Conservation (phyloP, 2,329 filamentous ascomycete genomes). For the Xylariaceae sp. region DNA sequence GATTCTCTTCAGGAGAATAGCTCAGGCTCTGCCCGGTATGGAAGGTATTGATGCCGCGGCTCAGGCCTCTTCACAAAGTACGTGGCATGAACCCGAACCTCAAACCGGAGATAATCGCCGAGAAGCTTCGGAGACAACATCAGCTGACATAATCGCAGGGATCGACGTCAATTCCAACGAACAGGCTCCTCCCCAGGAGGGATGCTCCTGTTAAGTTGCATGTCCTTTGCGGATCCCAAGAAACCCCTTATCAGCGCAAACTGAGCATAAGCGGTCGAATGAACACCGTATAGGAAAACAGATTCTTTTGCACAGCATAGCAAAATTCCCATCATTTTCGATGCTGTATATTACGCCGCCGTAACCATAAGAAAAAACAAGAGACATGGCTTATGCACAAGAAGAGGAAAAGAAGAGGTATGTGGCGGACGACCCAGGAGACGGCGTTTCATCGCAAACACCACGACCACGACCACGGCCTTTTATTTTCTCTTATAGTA, state of each 20-base stretch:
- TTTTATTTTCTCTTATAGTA: constrained; percentile 24
- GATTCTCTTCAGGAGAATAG: constrained; percentile 94
- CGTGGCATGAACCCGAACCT: constrained; percentile 33
- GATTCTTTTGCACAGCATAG: constrained; percentile 28
- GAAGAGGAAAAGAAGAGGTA: constrained; percentile 15
- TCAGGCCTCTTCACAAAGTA: constrained; percentile 71
- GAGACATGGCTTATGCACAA: constrained; percentile 3
- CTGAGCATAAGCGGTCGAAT: constrained; percentile 5
- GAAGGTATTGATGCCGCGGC: constrained; percentile 79
- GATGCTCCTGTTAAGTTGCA: constrained; percentile 56
- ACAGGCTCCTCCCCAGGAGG: constrained; percentile 63
- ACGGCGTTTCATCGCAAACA: constrained; percentile 11
- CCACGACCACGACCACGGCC: constrained; percentile 21
- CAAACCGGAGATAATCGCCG: background rate
- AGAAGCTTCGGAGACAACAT: background rate
- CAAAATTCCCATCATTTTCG: constrained; percentile 24
- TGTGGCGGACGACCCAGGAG: constrained; percentile 21
- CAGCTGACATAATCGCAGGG: constrained; percentile 51
- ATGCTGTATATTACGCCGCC: constrained; percentile 28
- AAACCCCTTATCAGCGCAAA: constrained; percentile 7
- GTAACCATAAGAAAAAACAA: constrained; percentile 6
- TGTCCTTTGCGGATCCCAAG: background rate
- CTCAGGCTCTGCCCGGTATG: constrained; percentile 95
- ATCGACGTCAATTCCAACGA: constrained; percentile 87
- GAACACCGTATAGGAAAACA: constrained; percentile 7